Evolutionary conservation across 75 land plant genomes (phyloP).

Genomic region (Gnetum montanum): DNA sequence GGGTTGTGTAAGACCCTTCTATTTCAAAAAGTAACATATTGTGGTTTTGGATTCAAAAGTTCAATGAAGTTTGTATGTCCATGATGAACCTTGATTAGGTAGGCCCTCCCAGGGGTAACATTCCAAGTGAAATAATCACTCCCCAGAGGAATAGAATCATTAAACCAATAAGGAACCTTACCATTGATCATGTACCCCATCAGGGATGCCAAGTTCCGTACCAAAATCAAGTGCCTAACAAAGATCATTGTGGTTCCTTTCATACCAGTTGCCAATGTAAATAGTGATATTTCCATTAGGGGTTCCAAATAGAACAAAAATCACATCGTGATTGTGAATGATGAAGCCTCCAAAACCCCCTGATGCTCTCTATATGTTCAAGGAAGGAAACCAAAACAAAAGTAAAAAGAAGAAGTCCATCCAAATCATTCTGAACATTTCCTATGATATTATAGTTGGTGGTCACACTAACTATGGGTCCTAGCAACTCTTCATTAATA

Average conservation of each 20-base stretch:
- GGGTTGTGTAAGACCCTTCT: slow-evolving; percentile 81
- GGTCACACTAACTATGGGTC: slow-evolving; percentile 59
- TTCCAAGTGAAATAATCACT: slow-evolving; percentile 42
- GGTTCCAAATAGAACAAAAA: slow-evolving; percentile 56
- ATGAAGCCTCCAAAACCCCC: slow-evolving; percentile 75
- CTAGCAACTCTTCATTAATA: slow-evolving; percentile 74
- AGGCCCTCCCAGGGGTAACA: slow-evolving; percentile 77
- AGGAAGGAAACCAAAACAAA: slow-evolving; percentile 81
- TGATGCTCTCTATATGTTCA: slow-evolving; percentile 54
- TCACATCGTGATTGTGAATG: slow-evolving; percentile 42
- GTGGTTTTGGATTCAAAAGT: slow-evolving; percentile 84
- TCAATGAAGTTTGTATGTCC: slow-evolving; percentile 61
- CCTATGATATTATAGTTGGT: slow-evolving; percentile 69
- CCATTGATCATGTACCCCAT: slow-evolving; percentile 88
- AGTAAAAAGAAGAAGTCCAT: slow-evolving; percentile 66
- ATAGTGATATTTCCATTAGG: slow-evolving; percentile 66
- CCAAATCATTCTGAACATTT: slow-evolving; percentile 61
- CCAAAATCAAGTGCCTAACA: slow-evolving; percentile 51
- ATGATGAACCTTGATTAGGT: slow-evolving; percentile 70
- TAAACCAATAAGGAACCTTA: slow-evolving; percentile 61
- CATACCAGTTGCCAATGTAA: slow-evolving; percentile 82
- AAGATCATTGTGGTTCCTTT: slow-evolving; percentile 60
- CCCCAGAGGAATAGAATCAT: slow-evolving; percentile 41
- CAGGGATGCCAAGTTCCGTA: slow-evolving; percentile 54
- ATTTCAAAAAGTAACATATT: slow-evolving; percentile 69